Evolutionary conservation across 371 early-diverging fungal species (phyloP).

Genomic region (Mucor lusitanicus): DNA sequence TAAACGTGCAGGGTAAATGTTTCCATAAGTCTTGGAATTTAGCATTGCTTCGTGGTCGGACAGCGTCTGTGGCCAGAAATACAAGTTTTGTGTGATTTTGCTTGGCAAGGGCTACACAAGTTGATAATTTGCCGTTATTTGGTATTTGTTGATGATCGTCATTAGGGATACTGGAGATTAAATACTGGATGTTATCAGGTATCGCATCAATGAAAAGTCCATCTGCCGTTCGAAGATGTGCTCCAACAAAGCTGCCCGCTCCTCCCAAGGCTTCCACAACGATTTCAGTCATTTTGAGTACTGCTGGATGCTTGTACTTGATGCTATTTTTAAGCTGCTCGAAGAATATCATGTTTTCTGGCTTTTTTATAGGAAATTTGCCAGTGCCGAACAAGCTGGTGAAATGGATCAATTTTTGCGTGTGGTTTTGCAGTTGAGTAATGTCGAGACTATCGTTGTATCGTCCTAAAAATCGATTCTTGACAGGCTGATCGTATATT

Average conservation of each 20-base stretch:
- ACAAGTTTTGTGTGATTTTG: constrained; percentile 35
- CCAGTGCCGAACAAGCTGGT: constrained; percentile 53
- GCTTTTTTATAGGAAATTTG: constrained; percentile 43
- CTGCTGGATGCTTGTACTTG: constrained; percentile 46
- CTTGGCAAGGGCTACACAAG: constrained; percentile 28
- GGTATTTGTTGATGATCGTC: not conserved
- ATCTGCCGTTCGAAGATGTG: constrained; percentile 60
- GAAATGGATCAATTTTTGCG: constrained; percentile 49
- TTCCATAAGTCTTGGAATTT: constrained; percentile 39
- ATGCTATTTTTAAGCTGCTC: constrained; percentile 40
- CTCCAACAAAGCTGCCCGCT: constrained; percentile 51
- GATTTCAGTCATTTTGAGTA: constrained; percentile 46
- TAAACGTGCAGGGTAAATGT: constrained; percentile 61
- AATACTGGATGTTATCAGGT: constrained; percentile 40
- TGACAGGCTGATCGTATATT: constrained; percentile 46
- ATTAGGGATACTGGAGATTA: constrained; percentile 14
- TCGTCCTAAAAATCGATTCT: constrained; percentile 37
- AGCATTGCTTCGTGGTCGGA: constrained; percentile 40
- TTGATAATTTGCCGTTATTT: not conserved
- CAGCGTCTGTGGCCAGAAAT: constrained; percentile 63
- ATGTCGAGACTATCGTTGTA: constrained; percentile 47
- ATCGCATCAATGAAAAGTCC: constrained; percentile 53
- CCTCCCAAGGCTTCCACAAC: constrained; percentile 55
- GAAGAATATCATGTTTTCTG: constrained; percentile 41
- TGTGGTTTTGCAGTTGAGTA: constrained; percentile 27